A percentile compares a stretch with the other conserved stretches of the same genome.
Conservation (phyloP, 163 green algal species). For the Botryococcus braunii region DNA sequence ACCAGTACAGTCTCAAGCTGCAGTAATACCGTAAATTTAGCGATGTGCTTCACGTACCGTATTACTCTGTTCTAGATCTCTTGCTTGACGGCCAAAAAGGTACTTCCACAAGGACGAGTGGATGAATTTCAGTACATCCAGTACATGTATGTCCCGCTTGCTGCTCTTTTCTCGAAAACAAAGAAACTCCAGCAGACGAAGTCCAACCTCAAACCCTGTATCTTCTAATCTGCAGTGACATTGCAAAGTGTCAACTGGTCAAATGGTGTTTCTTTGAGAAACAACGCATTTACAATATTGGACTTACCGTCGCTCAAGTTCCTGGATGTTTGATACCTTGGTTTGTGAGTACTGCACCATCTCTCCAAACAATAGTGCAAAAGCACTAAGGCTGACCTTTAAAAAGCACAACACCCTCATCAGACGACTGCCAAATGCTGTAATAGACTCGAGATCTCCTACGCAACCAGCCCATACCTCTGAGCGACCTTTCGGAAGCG, state of each 20-base stretch:
- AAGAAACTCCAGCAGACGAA: conserved; percentile 79
- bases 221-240: conserved; percentile 63
- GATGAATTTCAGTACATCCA: conserved; percentile 79
- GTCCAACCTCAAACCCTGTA: conserved; percentile 71
- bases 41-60: too few relatives aligned
- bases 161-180: conserved; percentile 56
- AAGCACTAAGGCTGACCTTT: conserved; percentile 81
- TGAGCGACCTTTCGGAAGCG: conserved; percentile 11
- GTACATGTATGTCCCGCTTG: conserved; percentile 40
- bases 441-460: not conserved
- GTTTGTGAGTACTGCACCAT: conserved; percentile 88
- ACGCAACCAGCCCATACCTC: conserved; percentile 1
- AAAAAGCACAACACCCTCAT: not conserved
- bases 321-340: conserved; percentile 73
- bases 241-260: not conserved
- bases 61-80: conserved; percentile 78
- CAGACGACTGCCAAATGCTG: not conserved
- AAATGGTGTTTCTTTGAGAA: not conserved
- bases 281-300: not conserved
- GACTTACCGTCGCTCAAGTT: conserved; percentile 80
- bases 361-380: conserved; percentile 90
- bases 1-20: too few relatives aligned
- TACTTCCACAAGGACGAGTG: conserved; percentile 74
- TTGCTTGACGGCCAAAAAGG: conserved; percentile 66
- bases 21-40: too few relatives aligned